Conservation (phyloP, 2,329 filamentous ascomycete genomes). For the Fusarium sp. region DNA sequence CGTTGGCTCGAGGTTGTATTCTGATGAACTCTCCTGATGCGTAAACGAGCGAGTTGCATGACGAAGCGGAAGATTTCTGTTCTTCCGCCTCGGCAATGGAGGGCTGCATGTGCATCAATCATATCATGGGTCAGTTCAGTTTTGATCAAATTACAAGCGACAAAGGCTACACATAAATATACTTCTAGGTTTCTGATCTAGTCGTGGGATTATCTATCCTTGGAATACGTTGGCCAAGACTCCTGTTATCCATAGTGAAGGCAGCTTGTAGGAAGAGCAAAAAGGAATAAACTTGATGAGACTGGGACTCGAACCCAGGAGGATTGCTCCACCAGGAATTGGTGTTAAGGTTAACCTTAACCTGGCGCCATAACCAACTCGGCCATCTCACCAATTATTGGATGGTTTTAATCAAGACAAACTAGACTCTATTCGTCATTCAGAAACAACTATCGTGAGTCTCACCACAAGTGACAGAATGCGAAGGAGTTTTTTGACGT, state of each 20-base stretch:
- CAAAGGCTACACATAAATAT: no score
- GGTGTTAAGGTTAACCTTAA: slow-evolving; percentile 22
- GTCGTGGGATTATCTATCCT: no score
- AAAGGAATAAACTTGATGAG: slow-evolving; percentile 9
- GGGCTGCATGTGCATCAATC: background rate
- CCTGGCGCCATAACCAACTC: slow-evolving; percentile 25
- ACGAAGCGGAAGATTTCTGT: background rate
- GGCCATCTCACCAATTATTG: slow-evolving; percentile 1
- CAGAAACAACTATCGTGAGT: no score
- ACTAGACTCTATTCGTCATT: no score
- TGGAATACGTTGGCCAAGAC: no score
- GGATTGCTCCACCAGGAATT: slow-evolving; percentile 24
- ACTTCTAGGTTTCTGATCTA: no score
- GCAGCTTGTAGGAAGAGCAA: background rate
- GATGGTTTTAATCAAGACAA: background rate
- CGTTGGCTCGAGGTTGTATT: background rate
- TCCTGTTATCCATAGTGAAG: no score
- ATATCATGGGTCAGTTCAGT: background rate
- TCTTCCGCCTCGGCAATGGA: background rate
- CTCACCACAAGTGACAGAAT: no score
- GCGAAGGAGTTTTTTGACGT: no score
- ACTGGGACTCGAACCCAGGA: slow-evolving; percentile 26
- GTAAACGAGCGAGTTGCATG: background rate
- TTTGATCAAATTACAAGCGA: no score
- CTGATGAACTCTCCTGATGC: background rate